Percentiles rank a stretch among this genome's conserved stretches.
Conservation (phyloP, 192 early-diverging fungal genomes). For the Entrophospora sp. region DNA sequence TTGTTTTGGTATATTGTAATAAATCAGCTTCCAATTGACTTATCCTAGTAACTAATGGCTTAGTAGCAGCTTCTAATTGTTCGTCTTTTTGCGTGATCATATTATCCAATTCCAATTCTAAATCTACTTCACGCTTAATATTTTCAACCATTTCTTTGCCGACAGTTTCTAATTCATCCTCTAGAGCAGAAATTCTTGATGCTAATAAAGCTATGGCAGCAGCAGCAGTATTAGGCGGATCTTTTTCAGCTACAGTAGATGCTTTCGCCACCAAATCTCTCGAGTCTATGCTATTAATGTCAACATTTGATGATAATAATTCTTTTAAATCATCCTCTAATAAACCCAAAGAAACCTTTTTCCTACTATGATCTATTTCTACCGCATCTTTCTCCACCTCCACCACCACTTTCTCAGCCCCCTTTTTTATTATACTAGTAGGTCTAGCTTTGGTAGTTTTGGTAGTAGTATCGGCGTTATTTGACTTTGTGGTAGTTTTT, state of each 20-base stretch:
- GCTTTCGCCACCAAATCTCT: background rate
- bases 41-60: background rate
- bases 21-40: background rate
- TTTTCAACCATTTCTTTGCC: background rate
- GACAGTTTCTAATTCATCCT: background rate
- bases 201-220: background rate
- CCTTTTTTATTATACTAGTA: no score
- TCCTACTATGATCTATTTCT: no score
- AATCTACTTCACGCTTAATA: background rate
- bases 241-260: background rate
- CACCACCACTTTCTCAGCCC: no score
- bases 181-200: conserved; percentile 13
- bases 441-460: no score
- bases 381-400: no score
- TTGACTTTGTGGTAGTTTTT: background rate
- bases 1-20: background rate
- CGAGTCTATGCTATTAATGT: no score
- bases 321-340: no score
- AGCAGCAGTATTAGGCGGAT: background rate
- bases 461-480: background rate
- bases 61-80: background rate
- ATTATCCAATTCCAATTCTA: background rate
- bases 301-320: no score
- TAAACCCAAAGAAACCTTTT: no score
- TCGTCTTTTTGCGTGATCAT: background rate